These are phyloP conservation scores for Aspergillus neoniger DNA, from an alignment of 2,329 filamentous ascomycete species.

Conservation along the genomic window DNA sequence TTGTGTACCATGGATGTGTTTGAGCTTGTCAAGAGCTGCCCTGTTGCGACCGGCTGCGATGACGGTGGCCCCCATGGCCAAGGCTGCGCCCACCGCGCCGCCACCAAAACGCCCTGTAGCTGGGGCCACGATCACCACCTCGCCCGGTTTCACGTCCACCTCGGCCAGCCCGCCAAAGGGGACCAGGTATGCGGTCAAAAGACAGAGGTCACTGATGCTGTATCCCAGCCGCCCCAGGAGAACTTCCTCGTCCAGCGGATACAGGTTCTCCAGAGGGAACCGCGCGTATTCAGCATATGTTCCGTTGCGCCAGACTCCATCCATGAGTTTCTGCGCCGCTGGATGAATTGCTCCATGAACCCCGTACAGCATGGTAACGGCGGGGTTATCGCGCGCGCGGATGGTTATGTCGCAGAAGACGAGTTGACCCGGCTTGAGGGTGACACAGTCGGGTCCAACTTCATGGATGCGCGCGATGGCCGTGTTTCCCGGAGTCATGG, in stretches of 20 bases:
- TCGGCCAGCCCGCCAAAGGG: not conserved
- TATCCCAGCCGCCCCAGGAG: not conserved
- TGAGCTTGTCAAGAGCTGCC: not conserved
- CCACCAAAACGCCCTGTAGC: slow-evolving; percentile 8
- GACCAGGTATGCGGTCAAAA: not conserved
- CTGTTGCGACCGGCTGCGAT: not conserved
- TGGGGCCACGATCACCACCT: not conserved
- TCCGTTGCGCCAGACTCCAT: slow-evolving; percentile 5
- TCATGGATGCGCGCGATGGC: slow-evolving; percentile 1
- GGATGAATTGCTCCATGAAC: not conserved
- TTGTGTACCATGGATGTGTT: not conserved
- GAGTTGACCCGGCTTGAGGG: not conserved
- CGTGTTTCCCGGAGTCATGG: slow-evolving; percentile 1
- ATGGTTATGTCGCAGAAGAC: slow-evolving; percentile 7
- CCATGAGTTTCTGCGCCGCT: slow-evolving; percentile 3
- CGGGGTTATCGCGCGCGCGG: slow-evolving; percentile 1
- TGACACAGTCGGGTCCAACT: not conserved
- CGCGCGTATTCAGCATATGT: slow-evolving; percentile 6
- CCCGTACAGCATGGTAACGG: not conserved
- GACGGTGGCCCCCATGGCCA: not conserved
- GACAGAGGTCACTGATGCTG: not conserved
- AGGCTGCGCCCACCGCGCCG: not conserved
- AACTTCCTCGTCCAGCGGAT: not conserved
- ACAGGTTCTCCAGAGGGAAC: slow-evolving; percentile 10
- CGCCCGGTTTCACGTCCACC: slow-evolving; percentile 2